Percentiles rank a stretch among this genome's conserved stretches.
Evolutionary conservation across 2,329 filamentous ascomycete genomes (phyloP).

Genomic region (Biscogniauxia marginata): DNA sequence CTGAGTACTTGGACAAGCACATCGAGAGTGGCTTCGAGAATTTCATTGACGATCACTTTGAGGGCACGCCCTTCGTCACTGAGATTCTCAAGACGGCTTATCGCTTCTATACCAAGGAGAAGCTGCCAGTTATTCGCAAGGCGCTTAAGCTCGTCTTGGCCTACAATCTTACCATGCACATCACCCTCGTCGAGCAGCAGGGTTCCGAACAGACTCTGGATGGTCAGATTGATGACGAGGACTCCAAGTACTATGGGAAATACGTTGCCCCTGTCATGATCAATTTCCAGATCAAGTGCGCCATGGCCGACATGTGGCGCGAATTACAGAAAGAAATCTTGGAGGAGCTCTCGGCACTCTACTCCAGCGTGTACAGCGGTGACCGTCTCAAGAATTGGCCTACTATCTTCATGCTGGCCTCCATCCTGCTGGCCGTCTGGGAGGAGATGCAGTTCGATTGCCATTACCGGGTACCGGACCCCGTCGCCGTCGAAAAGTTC

Average conservation of each 20-base stretch:
- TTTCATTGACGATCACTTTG: conserved; percentile 94
- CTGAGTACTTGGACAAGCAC: conserved; percentile 92
- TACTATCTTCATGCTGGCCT: conserved; percentile 95
- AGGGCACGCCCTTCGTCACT: conserved; percentile 90
- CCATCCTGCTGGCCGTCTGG: conserved; percentile 91
- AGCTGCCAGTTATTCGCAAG: conserved; percentile 87
- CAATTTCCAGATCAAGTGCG: conserved; percentile 99
- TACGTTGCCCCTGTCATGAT: conserved; percentile 96
- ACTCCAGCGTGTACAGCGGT: conserved; percentile 96
- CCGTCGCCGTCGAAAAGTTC: conserved; percentile 85
- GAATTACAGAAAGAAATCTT: conserved; percentile 95
- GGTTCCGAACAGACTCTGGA: conserved; percentile 75
- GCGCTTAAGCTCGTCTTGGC: conserved; percentile 91
- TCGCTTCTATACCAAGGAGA: conserved; percentile 86
- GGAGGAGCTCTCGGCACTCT: conserved; percentile 86
- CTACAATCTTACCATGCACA: conserved; percentile 92
- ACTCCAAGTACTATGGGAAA: conserved; percentile 86
- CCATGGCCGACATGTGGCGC: conserved; percentile 96
- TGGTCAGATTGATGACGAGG: conserved; percentile 81
- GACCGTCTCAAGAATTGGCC: conserved; percentile 99
- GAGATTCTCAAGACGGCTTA: conserved; percentile 96
- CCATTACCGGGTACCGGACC: conserved; percentile 89
- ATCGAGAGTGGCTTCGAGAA: conserved; percentile 89
- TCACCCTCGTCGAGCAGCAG: conserved; percentile 90
- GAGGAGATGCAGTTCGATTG: conserved; percentile 99